Evolutionary conservation across 352 stramenopile species (phyloP).

Genomic region (Phytophthora hibernalis): DNA sequence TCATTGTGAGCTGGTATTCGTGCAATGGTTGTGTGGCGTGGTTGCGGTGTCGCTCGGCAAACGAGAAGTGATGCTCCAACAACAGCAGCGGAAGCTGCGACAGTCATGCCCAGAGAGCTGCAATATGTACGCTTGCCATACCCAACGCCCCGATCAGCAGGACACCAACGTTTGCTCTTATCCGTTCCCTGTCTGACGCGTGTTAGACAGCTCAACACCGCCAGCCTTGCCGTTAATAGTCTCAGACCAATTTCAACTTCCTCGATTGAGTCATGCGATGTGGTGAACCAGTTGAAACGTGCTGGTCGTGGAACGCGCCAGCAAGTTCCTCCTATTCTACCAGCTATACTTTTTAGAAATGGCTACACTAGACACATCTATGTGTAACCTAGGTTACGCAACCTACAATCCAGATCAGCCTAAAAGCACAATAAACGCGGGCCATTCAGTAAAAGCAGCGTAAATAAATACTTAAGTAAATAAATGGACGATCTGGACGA

Average conservation of each 20-base stretch:
- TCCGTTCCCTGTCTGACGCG: conserved; percentile 10
- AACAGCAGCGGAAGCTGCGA: not conserved
- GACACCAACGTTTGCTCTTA: conserved; percentile 17
- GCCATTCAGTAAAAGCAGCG: conserved; percentile 7
- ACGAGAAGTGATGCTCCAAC: conserved; percentile 20
- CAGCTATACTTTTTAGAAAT: too few relatives aligned
- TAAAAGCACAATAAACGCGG: conserved; percentile 24
- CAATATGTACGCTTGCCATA: conserved; percentile 4
- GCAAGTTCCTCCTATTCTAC: too few relatives aligned
- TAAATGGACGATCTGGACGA: conserved; percentile 30
- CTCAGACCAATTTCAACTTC: conserved; percentile 1
- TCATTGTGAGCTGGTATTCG: conserved; percentile 9
- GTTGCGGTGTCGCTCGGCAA: conserved; percentile 5
- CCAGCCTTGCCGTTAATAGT: conserved; percentile 9
- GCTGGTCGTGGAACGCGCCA: too few relatives aligned
- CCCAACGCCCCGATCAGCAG: conserved; percentile 12
- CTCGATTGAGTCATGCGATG: not conserved
- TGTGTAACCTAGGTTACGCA: too few relatives aligned
- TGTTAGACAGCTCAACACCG: not conserved
- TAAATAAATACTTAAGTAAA: too few relatives aligned
- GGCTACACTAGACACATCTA: too few relatives aligned
- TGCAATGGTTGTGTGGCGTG: not conserved
- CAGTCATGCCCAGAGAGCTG: not conserved
- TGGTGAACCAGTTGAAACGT: too few relatives aligned
- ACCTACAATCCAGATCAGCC: conserved; percentile 5